Evolutionary conservation across 345 rosid genomes (phyloP).

Genomic region (Clausena lansium): DNA sequence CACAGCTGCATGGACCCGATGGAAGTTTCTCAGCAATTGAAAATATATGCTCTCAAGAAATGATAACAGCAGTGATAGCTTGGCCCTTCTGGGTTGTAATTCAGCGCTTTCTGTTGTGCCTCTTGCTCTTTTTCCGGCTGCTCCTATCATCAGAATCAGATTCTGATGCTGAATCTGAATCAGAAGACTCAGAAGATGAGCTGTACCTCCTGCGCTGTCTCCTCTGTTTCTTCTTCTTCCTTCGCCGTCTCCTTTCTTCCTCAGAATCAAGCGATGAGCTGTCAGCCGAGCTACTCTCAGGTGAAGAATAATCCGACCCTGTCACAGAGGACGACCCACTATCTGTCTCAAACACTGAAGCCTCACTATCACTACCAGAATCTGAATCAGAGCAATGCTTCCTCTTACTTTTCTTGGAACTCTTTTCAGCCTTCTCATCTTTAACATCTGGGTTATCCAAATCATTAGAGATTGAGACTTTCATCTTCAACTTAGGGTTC

Average conservation of each 20-base stretch:
- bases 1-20: conserved; percentile 1
- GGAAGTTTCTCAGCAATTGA: neutral
- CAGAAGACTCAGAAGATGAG: conserved; percentile 81
- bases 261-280: conserved; percentile 80
- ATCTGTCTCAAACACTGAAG: conserved; percentile 84
- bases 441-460: conserved; percentile 44
- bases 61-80: neutral
- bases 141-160: conserved; percentile 70
- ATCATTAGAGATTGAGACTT: conserved; percentile 53
- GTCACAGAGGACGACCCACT: conserved; percentile 61
- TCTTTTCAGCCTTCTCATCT: conserved; percentile 48
- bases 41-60: neutral
- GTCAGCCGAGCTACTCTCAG: conserved; percentile 58
- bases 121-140: conserved; percentile 61
- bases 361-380: conserved; percentile 78
- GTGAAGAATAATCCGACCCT: conserved; percentile 59
- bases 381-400: conserved; percentile 67
- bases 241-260: conserved; percentile 60
- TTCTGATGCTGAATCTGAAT: conserved; percentile 54
- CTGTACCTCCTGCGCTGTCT: conserved; percentile 60
- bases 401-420: conserved; percentile 79
- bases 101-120: conserved; percentile 53
- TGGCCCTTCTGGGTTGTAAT: neutral
- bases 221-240: conserved; percentile 72
- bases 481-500: conserved; percentile 77